Percentiles rank a stretch among this genome's conserved stretches.
These are phyloP conservation scores for Zelonia costaricensis DNA, from an alignment of 208 protist species.

Conservation along the genomic window DNA sequence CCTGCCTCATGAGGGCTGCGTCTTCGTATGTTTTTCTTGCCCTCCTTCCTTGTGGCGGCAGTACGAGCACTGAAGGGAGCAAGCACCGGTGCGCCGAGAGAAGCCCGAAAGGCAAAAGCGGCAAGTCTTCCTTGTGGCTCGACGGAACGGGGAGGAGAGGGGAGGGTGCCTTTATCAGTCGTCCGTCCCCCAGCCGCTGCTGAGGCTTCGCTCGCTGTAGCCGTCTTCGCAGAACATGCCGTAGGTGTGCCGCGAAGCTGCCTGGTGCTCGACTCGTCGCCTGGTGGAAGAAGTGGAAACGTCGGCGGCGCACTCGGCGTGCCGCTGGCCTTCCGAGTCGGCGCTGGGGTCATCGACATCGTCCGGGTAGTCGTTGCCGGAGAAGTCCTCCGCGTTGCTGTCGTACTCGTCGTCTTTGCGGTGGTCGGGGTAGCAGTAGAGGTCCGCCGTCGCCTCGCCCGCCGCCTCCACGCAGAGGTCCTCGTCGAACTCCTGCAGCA, in stretches of 20 bases:
- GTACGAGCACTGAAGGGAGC: no score
- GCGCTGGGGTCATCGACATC: slow-evolving; percentile 35
- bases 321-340: slow-evolving; percentile 6
- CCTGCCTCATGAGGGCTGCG: no score
- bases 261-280: not conserved
- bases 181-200: slow-evolving; percentile 55
- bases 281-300: slow-evolving; percentile 3
- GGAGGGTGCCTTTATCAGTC: no score
- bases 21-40: no score
- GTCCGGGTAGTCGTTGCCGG: slow-evolving; percentile 87
- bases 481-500: slow-evolving; percentile 25
- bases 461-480: slow-evolving; percentile 27
- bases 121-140: not conserved
- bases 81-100: no score
- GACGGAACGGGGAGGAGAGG: no score
- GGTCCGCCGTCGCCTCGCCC: slow-evolving; percentile 44
- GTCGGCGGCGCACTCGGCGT: slow-evolving; percentile 1
- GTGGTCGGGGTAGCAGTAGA: slow-evolving; percentile 88
- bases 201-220: slow-evolving; percentile 45
- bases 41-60: no score
- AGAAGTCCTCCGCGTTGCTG: slow-evolving; percentile 90
- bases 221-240: slow-evolving; percentile 55
- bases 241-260: slow-evolving; percentile 13
- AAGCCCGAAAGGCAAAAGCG: no score
- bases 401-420: slow-evolving; percentile 91